A percentile compares a stretch with the other conserved stretches of the same genome.
These are phyloP conservation scores for Ceratobasidium sp. DNA, from an alignment of 1,284 basidiomycete species.

Conservation along the genomic window DNA sequence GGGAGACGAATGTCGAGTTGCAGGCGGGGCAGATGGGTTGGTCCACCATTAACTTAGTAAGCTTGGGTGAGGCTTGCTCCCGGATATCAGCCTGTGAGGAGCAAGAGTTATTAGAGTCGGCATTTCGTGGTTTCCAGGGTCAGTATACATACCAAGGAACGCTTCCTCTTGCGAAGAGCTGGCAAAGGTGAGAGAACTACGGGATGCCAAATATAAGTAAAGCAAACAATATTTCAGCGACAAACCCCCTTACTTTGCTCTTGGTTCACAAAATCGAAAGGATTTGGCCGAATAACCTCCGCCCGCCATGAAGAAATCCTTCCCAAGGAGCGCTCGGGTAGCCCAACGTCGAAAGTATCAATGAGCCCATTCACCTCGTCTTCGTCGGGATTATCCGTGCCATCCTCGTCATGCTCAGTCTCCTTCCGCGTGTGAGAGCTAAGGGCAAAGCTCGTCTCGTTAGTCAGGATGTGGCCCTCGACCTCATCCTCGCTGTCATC, in stretches of 20 bases:
- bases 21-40: slow-evolving; percentile 37
- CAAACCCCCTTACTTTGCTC: slow-evolving; percentile 2
- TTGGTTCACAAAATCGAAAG: slow-evolving; percentile 18
- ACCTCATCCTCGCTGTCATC: slow-evolving; percentile 36
- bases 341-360: slow-evolving; percentile 32
- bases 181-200: slow-evolving; percentile 29
- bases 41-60: slow-evolving; percentile 26
- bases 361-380: slow-evolving; percentile 31
- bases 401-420: slow-evolving; percentile 3
- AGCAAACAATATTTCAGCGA: background rate
- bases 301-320: slow-evolving; percentile 34
- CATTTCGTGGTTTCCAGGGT: background rate
- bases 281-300: background rate
- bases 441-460: slow-evolving; percentile 3
- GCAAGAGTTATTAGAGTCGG: background rate
- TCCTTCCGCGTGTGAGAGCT: slow-evolving; percentile 21
- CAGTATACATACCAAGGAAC: slow-evolving; percentile 14
- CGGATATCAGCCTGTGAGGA: slow-evolving; percentile 25
- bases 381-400: slow-evolving; percentile 37
- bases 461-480: slow-evolving; percentile 21
- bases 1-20: slow-evolving; percentile 35
- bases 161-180: slow-evolving; percentile 19
- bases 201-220: background rate
- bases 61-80: slow-evolving; percentile 7
- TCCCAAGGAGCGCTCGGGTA: slow-evolving; percentile 35